phyloP scores from a whole-genome alignment of 768 basidiomycete genomes.

The Leccinellum rugosiceps region DNA sequence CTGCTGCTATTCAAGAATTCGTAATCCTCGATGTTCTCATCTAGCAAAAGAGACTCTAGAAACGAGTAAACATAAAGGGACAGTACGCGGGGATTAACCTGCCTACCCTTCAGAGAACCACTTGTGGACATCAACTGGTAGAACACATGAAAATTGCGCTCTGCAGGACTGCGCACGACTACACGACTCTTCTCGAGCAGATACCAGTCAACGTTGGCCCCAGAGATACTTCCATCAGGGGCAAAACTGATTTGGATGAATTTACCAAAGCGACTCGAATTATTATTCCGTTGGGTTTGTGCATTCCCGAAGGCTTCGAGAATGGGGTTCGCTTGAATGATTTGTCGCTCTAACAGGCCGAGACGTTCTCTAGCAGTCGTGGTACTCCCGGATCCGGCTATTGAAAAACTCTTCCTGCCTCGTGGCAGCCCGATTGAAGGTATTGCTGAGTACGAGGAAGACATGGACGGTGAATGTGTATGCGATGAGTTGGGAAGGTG shows the following conservation, averaged over 20 bases:
- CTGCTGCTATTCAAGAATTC: constrained; percentile 90
- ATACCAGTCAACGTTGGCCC: constrained; percentile 99
- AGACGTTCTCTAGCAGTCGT: constrained; percentile 69
- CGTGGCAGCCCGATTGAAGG: constrained; percentile 69
- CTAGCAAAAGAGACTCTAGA: constrained; percentile 70
- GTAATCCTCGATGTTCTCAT: constrained; percentile 74
- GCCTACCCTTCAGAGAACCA: constrained; percentile 63
- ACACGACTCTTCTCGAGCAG: constrained; percentile 96
- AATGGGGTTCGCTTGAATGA: constrained; percentile 96
- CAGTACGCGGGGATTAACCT: not conserved
- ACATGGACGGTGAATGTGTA: constrained; percentile 62
- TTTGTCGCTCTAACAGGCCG: constrained; percentile 91
- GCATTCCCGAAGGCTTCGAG: constrained; percentile 98
- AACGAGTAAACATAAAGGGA: constrained; percentile 8
- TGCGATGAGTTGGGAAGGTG: constrained; percentile 58
- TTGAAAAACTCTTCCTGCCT: constrained; percentile 50
- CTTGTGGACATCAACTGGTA: constrained; percentile 89
- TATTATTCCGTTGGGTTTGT: constrained; percentile 97
- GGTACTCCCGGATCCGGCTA: constrained; percentile 41
- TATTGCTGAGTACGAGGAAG: constrained; percentile 53
- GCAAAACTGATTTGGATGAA: constrained; percentile 96
- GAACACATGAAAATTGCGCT: constrained; percentile 95
- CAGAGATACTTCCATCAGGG: constrained; percentile 90
- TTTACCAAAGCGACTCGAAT: constrained; percentile 98
- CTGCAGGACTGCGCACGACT: constrained; percentile 80